Conservation (phyloP, 164 flowering plant genomes). For the Saururus chinensis region DNA sequence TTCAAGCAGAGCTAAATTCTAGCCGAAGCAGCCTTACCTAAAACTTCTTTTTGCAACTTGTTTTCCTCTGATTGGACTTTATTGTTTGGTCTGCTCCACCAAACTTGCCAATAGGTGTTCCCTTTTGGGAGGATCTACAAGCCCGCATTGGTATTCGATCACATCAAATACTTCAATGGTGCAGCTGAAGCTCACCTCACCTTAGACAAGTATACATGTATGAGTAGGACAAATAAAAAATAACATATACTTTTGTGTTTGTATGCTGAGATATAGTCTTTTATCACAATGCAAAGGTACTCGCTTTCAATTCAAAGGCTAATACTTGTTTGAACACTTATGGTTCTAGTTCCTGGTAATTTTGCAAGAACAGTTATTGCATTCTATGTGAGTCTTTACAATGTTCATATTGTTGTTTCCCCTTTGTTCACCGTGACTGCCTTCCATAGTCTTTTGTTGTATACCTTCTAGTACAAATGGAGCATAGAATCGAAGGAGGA, state of each 20-base stretch:
- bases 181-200: slow-evolving; percentile 51
- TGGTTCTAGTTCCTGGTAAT: slow-evolving; percentile 74
- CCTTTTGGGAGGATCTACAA: slow-evolving; percentile 54
- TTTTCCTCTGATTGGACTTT: slow-evolving; percentile 16
- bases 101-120: slow-evolving; percentile 43
- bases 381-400: slow-evolving; percentile 47
- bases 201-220: slow-evolving; percentile 70
- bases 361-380: slow-evolving; percentile 91
- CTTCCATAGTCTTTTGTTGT: no score
- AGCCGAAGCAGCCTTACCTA: no score
- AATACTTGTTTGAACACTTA: slow-evolving; percentile 82
- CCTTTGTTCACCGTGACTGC: no score
- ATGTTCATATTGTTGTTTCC: no score
- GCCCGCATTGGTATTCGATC: slow-evolving; percentile 78
- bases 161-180: slow-evolving; percentile 62
- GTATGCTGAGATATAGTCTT: background rate
- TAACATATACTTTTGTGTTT: background rate
- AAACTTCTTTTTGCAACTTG: slow-evolving; percentile 14
- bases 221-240: background rate
- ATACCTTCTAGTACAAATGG: no score
- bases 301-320: slow-evolving; percentile 79
- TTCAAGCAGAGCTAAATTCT: no score
- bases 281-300: slow-evolving; percentile 35
- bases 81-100: slow-evolving; percentile 26
- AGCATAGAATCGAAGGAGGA: no score